A percentile compares a stretch with the other conserved stretches of the same genome.
Evolutionary conservation across 805 yeast genomes (phyloP).

Genomic region (Candida ovalis): DNA sequence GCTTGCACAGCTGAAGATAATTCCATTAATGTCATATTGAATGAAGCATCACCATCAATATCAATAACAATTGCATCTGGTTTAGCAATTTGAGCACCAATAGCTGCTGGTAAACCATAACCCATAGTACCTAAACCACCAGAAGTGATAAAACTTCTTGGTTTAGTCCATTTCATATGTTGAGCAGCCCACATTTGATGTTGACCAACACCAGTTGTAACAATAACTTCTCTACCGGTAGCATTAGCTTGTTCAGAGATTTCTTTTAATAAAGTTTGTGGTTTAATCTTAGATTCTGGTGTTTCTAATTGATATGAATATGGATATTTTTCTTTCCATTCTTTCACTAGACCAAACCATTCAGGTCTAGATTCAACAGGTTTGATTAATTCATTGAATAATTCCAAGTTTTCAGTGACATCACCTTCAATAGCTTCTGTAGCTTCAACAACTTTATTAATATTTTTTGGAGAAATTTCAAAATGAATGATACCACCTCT

Average conservation of each 20-base stretch:
- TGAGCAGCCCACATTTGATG: conserved; percentile 99
- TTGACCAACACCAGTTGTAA: conserved; percentile 98
- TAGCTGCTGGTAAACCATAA: conserved; percentile 94
- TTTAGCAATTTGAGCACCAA: conserved; percentile 95
- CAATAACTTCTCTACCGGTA: conserved; percentile 69
- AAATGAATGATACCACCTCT: conserved; percentile 97
- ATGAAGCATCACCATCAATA: conserved; percentile 99
- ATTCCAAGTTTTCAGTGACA: conserved; percentile 71
- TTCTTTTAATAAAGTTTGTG: conserved; percentile 85
- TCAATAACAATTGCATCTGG: conserved; percentile 96
- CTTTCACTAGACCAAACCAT: conserved; percentile 72
- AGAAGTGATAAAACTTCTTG: conserved; percentile 93
- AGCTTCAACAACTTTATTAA: conserved; percentile 95
- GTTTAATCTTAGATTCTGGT: conserved; percentile 77
- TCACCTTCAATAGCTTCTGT: conserved; percentile 98
- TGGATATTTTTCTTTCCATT: conserved; percentile 87
- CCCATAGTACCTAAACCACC: conserved; percentile 99
- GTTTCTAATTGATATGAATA: conserved; percentile 79
- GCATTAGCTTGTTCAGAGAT: conserved; percentile 66
- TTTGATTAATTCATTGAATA: conserved; percentile 67
- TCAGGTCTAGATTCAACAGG: conserved; percentile 64
- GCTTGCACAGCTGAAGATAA: conserved; percentile 93
- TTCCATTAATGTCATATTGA: conserved; percentile 95
- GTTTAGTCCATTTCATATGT: conserved; percentile 89
- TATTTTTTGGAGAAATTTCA: conserved; percentile 94